These are phyloP conservation scores for Fragosphaeria purpurea DNA, from an alignment of 2,329 filamentous ascomycete genomes.

Conservation along the genomic window DNA sequence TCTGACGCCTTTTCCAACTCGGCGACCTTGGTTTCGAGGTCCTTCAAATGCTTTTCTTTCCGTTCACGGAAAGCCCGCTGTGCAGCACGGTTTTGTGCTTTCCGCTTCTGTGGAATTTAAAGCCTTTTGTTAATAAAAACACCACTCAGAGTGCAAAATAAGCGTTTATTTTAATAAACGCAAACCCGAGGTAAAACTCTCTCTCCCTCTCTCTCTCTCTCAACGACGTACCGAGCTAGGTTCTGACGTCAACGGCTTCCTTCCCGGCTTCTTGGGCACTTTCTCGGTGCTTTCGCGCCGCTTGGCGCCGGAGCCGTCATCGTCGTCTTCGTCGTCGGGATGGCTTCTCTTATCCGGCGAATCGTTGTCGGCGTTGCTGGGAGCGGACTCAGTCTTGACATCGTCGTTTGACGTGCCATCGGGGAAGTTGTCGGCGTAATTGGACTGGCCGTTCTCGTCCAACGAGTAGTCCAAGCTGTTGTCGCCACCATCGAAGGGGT, in stretches of 20 bases:
- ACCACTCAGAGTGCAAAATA: too few species aligned
- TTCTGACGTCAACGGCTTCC: constrained; percentile 91
- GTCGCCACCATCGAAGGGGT: constrained; percentile 60
- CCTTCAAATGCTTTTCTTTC: constrained; percentile 84
- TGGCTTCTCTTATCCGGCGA: constrained; percentile 62
- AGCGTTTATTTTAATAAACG: too few species aligned
- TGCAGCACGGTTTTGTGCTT: constrained; percentile 88
- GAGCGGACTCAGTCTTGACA: constrained; percentile 30
- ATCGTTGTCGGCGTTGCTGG: constrained; percentile 52
- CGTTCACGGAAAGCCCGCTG: constrained; percentile 90
- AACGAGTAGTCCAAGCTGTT: constrained; percentile 67
- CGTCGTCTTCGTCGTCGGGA: constrained; percentile 60
- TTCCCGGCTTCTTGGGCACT: constrained; percentile 85
- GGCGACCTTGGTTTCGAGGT: constrained; percentile 68
- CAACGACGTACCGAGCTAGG: constrained; percentile 74
- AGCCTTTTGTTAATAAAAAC: too few species aligned
- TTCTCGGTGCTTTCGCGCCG: constrained; percentile 77
- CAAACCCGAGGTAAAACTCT: too few species aligned
- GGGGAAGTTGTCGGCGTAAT: constrained; percentile 47
- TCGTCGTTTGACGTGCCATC: constrained; percentile 17
- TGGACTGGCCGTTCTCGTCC: constrained; percentile 40
- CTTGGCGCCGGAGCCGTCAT: constrained; percentile 47
- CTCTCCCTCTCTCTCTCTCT: too few species aligned
- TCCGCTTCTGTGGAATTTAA: constrained; percentile 59
- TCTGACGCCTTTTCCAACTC: constrained; percentile 76